Base-by-base conservation (phyloP, 2,329 filamentous ascomycete genomes). In the Sporothrix humicola region DNA sequence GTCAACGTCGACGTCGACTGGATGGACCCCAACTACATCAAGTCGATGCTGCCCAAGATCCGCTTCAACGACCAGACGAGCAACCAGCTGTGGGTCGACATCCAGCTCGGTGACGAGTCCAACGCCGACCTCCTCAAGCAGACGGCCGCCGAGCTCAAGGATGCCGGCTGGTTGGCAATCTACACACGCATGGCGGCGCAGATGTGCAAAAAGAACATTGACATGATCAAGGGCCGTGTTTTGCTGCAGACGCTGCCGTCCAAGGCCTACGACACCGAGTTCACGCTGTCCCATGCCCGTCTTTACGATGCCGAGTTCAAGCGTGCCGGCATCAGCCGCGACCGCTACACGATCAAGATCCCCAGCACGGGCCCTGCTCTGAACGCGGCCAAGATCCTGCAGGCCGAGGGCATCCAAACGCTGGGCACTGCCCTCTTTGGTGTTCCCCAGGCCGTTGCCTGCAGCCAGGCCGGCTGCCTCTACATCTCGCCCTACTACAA, bases 401-500 rank as follows among this genome's bases (percentile, higher is more conserved):
- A 80, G 6, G 75, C 78, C 1, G 84, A 85, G 74, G 84, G 84
- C 3, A 85, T 86, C 68, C 79, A 81, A 1, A 87, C 85, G 0
- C 79, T 87, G 0, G 76, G 77, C 42, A 87, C 85, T 0, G 81
- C 85, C 0, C 76, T 87, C 1, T 86, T 87, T 75, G 81, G 82
- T 59, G 80, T 87, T 1, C 77, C 82, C 0, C 85, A 87, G 77
- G 85, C 85, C 3, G 83, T 87, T 72, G 84, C 85, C 2, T 83
- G 82, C 54, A 85, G 83, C 68, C 85, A 87, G 76, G 84, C 85
- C 0, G 80, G 81, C 0, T 84, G 83, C 77, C 78, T 85, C 4
- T 86, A 83, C 72, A 85, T 86, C 77, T 86, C 84, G 76, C 85
- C 85, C 2, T 87, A 87, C 73, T 86, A 82, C 72, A 87, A 87